A percentile compares a stretch with the other conserved stretches of the same genome.
These are phyloP conservation scores for Aspergillus steynii DNA, from an alignment of 495 filamentous ascomycete genomes.

Conservation along the genomic window DNA sequence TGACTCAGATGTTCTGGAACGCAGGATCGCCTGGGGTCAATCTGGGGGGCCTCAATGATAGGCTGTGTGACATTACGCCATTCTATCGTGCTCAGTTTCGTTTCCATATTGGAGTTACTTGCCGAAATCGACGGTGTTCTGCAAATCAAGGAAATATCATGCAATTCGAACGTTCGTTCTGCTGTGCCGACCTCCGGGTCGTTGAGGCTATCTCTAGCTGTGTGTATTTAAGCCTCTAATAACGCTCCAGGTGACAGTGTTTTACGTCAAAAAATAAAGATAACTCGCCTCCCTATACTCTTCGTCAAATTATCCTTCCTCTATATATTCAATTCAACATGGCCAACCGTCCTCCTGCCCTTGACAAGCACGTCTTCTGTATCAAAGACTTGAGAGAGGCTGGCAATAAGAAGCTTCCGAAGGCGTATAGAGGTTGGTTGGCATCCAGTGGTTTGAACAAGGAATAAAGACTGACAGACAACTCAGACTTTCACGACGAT, in stretches of 20 bases:
- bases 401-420: neutral
- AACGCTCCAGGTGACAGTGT: neutral
- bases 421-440: neutral
- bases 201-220: neutral
- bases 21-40: neutral
- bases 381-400: neutral
- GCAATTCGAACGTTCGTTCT: neutral
- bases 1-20: neutral
- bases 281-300: neutral
- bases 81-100: neutral
- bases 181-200: too few species aligned
- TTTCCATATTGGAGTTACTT: neutral
- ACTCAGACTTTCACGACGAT: neutral
- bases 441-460: neutral
- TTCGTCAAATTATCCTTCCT: neutral
- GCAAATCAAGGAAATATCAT: neutral
- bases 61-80: neutral
- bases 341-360: neutral
- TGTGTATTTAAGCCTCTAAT: neutral
- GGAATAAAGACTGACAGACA: neutral
- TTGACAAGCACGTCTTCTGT: neutral
- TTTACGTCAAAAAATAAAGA: neutral
- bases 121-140: neutral
- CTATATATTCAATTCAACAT: neutral
- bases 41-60: neutral